Base-by-base conservation (phyloP, 331 rosid species). In the Spiraea crenata region DNA sequence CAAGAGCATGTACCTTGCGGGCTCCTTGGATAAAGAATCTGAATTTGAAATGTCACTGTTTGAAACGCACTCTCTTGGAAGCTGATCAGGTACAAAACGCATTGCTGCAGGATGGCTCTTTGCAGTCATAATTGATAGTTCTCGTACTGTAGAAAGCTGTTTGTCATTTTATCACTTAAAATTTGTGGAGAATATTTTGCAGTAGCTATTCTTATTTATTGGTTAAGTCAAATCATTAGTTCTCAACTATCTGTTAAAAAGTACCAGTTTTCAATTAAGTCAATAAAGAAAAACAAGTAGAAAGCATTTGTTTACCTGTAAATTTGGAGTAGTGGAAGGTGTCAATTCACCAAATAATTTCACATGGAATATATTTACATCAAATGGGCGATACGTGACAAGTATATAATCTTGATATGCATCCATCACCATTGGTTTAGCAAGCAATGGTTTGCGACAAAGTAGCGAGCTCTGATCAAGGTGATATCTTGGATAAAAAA, bases 121-220 rank as follows among this genome's bases (percentile, higher is more conserved):
- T 76, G 92, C 95, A 82, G 96, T 90, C 96, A 91, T 91, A 71
- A 93, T 93, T 78, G 99, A 93, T 76, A 93, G 97, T 91, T 93
- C 99, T 80, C 97, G 89, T 87, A 93, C 99, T 91, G 99, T 93
- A 93, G 96, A 93, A 93, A 93, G 97, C 97, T 93, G 99, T 93
- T 89, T 85, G 99, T 89, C 95, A 89, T 91, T 92, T 89, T 83
- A 93, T 93, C 90, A 91, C 97, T 93, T 91, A 82, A 90, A 85
- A 81, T 84, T 88, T 79, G 87, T 77, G 84, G 73, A 81, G 77
- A 77, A 76, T 63, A 73, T 78, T 62, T 69, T 76, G 72, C 63
- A 71, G 62, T 19, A 48, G 70, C 51, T 67, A 73, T 34, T 17
- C 41, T 64, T 47, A 72, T 66, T n/a, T 35, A 81, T 46, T 48